phyloP scores from a whole-genome alignment of 140 eudicot genomes.

The Stevia rebaudiana region DNA sequence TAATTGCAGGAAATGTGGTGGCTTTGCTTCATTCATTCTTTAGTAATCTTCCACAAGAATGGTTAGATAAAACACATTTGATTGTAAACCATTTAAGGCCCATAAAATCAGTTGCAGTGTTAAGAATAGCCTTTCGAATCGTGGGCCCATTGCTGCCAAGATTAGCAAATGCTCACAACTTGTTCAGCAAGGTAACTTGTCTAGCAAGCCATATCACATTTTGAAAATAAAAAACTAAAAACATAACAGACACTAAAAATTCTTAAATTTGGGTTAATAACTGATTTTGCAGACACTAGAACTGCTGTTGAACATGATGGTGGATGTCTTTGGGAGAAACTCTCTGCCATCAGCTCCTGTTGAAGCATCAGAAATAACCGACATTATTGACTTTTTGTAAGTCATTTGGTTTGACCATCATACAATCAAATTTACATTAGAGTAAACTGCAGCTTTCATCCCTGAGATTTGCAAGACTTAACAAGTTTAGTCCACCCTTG shows the following conservation, averaged over 20 bases:
- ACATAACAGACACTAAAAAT: neutral
- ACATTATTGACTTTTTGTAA: slow-evolving; percentile 36
- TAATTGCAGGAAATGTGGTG: slow-evolving; percentile 67
- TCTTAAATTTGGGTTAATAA: neutral
- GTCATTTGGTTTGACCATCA: slow-evolving; percentile 8
- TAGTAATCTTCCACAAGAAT: slow-evolving; percentile 83
- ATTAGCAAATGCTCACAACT: slow-evolving; percentile 79
- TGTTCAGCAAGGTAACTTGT: slow-evolving; percentile 71
- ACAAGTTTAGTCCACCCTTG: too few relatives aligned
- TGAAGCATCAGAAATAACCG: slow-evolving; percentile 68
- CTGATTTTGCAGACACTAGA: slow-evolving; percentile 47
- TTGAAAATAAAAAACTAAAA: neutral
- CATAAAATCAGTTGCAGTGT: slow-evolving; percentile 75
- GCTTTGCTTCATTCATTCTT: slow-evolving; percentile 81
- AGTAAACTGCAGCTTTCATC: too few relatives aligned
- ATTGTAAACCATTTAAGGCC: slow-evolving; percentile 80
- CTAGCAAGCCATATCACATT: neutral
- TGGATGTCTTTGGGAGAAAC: slow-evolving; percentile 87
- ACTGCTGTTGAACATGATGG: slow-evolving; percentile 58
- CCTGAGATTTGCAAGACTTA: too few relatives aligned
- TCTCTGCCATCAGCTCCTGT: slow-evolving; percentile 60
- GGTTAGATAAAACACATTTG: slow-evolving; percentile 86
- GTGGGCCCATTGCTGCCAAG: slow-evolving; percentile 91
- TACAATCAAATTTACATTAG: neutral
- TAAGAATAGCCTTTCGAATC: slow-evolving; percentile 92